phyloP scores from a whole-genome alignment of 768 basidiomycete species.

The Lactifluus volemus region DNA sequence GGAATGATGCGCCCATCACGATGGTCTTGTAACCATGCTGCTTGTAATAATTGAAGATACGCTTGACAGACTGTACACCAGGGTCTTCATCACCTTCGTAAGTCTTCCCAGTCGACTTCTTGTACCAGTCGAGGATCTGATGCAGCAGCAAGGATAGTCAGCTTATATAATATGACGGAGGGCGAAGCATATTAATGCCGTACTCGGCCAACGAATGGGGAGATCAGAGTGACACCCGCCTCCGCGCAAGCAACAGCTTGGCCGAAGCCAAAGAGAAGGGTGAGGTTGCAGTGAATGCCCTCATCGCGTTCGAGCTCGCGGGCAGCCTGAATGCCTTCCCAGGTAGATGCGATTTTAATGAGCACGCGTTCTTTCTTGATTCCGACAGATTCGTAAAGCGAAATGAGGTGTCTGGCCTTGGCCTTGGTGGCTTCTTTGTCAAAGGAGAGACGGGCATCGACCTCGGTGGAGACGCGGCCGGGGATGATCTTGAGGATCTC shows the following conservation, averaged over 20 bases:
- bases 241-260: slow-evolving; percentile 99
- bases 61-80: slow-evolving; percentile 91
- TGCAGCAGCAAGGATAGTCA: slow-evolving; percentile 9
- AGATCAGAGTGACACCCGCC: slow-evolving; percentile 96
- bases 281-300: slow-evolving; percentile 97
- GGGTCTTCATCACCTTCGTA: slow-evolving; percentile 92
- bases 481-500: slow-evolving; percentile 94
- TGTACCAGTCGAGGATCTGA: slow-evolving; percentile 99
- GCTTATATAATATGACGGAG: slow-evolving; percentile 10
- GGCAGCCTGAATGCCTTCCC: slow-evolving; percentile 99
- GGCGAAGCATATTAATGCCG: slow-evolving; percentile 26
- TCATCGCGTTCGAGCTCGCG: slow-evolving; percentile 90
- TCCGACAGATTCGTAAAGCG: slow-evolving; percentile 89
- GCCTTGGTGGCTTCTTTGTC: slow-evolving; percentile 88
- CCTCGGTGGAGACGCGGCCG: slow-evolving; percentile 97
- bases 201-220: slow-evolving; percentile 97
- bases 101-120: slow-evolving; percentile 73
- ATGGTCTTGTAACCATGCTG: slow-evolving; percentile 97
- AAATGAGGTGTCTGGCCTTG: slow-evolving; percentile 87
- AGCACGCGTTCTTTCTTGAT: slow-evolving; percentile 90
- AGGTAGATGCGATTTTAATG: slow-evolving; percentile 99
- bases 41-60: slow-evolving; percentile 99
- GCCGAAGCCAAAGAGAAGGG: slow-evolving; percentile 95
- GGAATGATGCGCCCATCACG: slow-evolving; percentile 99
- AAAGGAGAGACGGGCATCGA: slow-evolving; percentile 96